Conservation (phyloP, 140 eudicot genomes). For the Bidens hawaiensis region DNA sequence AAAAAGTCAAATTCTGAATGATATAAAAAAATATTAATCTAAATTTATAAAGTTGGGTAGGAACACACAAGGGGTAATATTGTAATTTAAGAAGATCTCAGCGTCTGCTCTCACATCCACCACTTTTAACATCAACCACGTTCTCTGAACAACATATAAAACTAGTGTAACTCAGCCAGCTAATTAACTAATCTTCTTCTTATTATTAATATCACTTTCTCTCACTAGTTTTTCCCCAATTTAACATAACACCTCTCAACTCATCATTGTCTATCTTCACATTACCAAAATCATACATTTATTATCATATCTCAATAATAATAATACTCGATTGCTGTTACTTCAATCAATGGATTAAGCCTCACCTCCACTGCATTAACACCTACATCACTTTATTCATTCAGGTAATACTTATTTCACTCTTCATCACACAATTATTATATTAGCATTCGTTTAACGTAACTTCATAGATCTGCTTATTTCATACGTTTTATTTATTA, state of each 20-base stretch:
- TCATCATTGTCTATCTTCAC: background rate
- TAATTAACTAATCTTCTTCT: conserved; percentile 6
- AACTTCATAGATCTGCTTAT: conserved; percentile 21
- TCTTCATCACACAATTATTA: background rate
- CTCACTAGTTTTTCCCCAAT: background rate
- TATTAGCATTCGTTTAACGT: background rate
- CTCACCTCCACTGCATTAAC: conserved; percentile 17
- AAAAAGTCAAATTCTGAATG: too few species aligned
- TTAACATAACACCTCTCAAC: background rate
- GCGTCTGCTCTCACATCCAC: conserved; percentile 13
- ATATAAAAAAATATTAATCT: too few species aligned
- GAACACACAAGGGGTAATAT: background rate
- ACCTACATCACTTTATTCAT: background rate
- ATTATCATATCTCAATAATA: conserved; percentile 13
- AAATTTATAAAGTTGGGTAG: too few species aligned
- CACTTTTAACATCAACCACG: too few species aligned
- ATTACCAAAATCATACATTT: background rate
- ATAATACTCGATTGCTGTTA: background rate
- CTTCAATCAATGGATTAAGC: conserved; percentile 25
- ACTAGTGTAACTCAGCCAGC: conserved; percentile 21
- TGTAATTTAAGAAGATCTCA: background rate
- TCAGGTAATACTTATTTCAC: conserved; percentile 21
- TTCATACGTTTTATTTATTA: background rate
- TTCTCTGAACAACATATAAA: conserved; percentile 17
- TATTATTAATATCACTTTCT: background rate